Conservation (phyloP, 1,284 basidiomycete species). For the Apiotrichum mycotoxinovorans region DNA sequence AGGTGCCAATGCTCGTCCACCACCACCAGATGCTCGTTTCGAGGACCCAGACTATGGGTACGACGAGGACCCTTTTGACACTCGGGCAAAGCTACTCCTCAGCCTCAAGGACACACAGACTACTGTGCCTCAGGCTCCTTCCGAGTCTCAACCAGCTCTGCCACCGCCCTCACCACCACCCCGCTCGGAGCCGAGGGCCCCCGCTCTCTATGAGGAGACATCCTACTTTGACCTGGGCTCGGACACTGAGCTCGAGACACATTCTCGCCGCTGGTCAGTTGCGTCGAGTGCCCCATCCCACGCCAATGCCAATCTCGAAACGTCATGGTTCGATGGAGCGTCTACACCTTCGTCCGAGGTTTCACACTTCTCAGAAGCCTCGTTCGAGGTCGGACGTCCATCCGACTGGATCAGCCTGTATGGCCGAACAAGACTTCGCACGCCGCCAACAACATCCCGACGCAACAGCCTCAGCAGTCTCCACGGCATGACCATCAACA, state of each 20-base stretch:
- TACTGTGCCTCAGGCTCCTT: neutral
- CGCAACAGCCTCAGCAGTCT: slow-evolving; percentile 4
- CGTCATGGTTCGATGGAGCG: neutral
- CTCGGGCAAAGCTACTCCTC: slow-evolving; percentile 10
- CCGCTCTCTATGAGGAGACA: neutral
- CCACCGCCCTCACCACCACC: neutral
- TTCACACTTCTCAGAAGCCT: slow-evolving; percentile 7
- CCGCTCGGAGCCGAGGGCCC: neutral
- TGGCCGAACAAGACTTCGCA: slow-evolving; percentile 6
- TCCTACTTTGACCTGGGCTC: slow-evolving; percentile 6
- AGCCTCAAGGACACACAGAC: neutral
- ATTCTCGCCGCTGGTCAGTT: slow-evolving; percentile 1
- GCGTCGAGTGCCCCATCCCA: neutral
- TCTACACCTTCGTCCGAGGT: neutral
- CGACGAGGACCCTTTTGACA: slow-evolving; percentile 25
- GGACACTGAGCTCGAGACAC: neutral
- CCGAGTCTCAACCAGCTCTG: neutral
- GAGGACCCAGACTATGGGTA: slow-evolving; percentile 21
- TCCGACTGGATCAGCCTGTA: slow-evolving; percentile 17
- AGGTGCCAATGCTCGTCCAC: slow-evolving; percentile 4
- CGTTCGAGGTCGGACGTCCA: slow-evolving; percentile 17
- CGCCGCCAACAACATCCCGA: neutral
- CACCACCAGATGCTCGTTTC: neutral
- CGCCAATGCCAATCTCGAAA: too few relatives aligned
- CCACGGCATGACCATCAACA: neutral